Conservation (phyloP, 2,329 filamentous ascomycete genomes). For the Neonectria hederae region DNA sequence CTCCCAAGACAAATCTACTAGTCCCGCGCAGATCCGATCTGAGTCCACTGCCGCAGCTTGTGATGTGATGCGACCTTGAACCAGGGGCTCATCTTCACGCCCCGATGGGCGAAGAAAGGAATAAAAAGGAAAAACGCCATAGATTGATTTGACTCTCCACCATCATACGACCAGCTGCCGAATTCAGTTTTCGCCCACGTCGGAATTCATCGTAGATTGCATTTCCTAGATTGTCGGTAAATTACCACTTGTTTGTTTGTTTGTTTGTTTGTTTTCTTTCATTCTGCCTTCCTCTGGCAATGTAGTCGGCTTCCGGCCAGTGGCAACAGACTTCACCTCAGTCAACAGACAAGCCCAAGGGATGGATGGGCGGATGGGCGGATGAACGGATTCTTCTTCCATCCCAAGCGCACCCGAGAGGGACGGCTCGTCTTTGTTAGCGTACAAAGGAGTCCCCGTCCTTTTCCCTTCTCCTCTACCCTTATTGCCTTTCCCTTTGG, state of each 20-base stretch:
- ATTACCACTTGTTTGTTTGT: neutral
- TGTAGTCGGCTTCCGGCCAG: conserved; percentile 15
- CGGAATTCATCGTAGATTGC: conserved; percentile 25
- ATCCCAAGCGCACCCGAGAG: conserved; percentile 8
- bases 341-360: conserved; percentile 19
- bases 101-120: neutral
- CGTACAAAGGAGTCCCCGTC: neutral
- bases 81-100: conserved; percentile 8
- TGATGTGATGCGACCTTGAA: conserved; percentile 13
- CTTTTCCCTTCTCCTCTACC: neutral
- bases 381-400: neutral
- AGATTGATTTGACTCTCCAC: conserved; percentile 15
- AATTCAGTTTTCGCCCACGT: conserved; percentile 5
- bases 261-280: conserved; percentile 7
- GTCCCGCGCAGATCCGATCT: conserved; percentile 27
- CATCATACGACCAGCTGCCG: conserved; percentile 31
- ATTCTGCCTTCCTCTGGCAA: neutral
- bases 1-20: conserved; percentile 7
- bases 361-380: neutral
- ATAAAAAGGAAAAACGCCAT: conserved; percentile 12
- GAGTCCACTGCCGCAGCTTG: conserved; percentile 21
- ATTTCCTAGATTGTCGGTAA: neutral
- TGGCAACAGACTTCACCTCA: conserved; percentile 16
- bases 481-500: neutral
- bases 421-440: conserved; percentile 20